Conservation (phyloP, 495 filamentous ascomycete genomes). For the Ramalina intermedia region DNA sequence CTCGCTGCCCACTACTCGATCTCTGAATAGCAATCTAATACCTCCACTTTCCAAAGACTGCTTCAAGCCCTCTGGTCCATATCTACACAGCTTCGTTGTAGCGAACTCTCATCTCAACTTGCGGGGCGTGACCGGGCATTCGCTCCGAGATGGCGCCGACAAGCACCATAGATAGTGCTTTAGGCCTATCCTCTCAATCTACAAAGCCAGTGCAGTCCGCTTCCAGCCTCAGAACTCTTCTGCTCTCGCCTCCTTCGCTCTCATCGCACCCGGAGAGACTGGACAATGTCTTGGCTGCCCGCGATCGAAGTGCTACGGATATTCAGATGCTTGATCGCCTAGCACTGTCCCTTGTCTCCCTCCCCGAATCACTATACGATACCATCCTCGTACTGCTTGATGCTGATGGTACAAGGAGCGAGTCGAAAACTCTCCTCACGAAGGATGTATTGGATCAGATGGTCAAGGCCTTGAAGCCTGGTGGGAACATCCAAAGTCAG, state of each 20-base stretch:
- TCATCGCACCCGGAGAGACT: constrained; percentile 51
- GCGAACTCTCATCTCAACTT: too few species aligned
- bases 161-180: not conserved
- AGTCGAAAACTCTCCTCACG: constrained; percentile 46
- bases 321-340: constrained; percentile 98
- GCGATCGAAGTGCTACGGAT: constrained; percentile 63
- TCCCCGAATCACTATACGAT: constrained; percentile 69
- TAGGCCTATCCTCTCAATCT: not conserved
- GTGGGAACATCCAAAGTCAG: constrained; percentile 54
- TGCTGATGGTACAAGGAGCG: constrained; percentile 45
- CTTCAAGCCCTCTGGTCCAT: too few species aligned
- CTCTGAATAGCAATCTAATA: too few species aligned
- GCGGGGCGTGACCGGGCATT: too few species aligned
- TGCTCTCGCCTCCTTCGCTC: constrained; percentile 62
- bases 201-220: not conserved
- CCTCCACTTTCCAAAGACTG: too few species aligned
- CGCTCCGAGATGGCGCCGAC: constrained; percentile 6
- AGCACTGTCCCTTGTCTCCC: constrained; percentile 61
- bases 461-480: constrained; percentile 51
- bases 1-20: too few species aligned
- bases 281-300: constrained; percentile 39
- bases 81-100: too few species aligned
- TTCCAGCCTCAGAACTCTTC: constrained; percentile 36
- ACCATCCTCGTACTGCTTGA: constrained; percentile 72
- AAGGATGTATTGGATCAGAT: constrained; percentile 55